Percentiles rank a stretch among this genome's conserved stretches.
phyloP scores from a whole-genome alignment of 2,329 filamentous ascomycete genomes.

The Aspergillus thermomutatus region DNA sequence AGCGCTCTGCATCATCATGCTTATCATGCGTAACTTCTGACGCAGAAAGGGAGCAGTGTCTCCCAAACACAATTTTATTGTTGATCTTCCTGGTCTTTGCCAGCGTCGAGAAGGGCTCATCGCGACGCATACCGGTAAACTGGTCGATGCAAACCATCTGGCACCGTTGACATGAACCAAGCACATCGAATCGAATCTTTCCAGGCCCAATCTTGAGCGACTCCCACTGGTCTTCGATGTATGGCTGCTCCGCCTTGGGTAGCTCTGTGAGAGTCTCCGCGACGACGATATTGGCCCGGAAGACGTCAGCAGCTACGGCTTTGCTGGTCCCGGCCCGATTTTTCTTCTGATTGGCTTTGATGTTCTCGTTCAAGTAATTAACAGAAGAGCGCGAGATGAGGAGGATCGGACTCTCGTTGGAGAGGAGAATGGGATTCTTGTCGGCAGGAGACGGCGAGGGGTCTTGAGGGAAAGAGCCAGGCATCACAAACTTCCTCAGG shows the following conservation, averaged over 20 bases:
- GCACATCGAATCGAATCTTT: constrained; percentile 49
- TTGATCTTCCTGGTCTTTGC: constrained; percentile 80
- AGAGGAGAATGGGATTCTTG: constrained; percentile 63
- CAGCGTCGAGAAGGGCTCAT: constrained; percentile 85
- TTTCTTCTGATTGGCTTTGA: constrained; percentile 58
- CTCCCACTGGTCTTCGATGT: constrained; percentile 77
- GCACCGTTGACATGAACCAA: constrained; percentile 83
- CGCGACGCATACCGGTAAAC: constrained; percentile 68
- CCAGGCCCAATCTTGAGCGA: constrained; percentile 60
- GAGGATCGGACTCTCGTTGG: constrained; percentile 92
- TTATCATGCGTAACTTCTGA: constrained; percentile 18
- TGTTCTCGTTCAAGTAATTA: constrained; percentile 70
- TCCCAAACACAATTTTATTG: constrained; percentile 85
- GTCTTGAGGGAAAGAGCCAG: constrained; percentile 52
- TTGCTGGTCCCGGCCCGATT: constrained; percentile 32
- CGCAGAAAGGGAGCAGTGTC: constrained; percentile 58
- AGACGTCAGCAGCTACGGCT: constrained; percentile 68
- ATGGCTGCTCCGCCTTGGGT: constrained; percentile 56
- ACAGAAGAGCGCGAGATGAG: constrained; percentile 78
- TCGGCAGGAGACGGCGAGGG: constrained; percentile 51
- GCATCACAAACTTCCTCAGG: constrained; percentile 36
- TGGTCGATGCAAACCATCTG: constrained; percentile 98
- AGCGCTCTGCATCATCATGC: constrained; percentile 11
- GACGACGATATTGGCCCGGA: constrained; percentile 85
- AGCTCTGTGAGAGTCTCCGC: constrained; percentile 47